These are phyloP conservation scores for Phialemoniopsis sp. DNA, from an alignment of 2,329 filamentous ascomycete genomes.

Conservation along the genomic window DNA sequence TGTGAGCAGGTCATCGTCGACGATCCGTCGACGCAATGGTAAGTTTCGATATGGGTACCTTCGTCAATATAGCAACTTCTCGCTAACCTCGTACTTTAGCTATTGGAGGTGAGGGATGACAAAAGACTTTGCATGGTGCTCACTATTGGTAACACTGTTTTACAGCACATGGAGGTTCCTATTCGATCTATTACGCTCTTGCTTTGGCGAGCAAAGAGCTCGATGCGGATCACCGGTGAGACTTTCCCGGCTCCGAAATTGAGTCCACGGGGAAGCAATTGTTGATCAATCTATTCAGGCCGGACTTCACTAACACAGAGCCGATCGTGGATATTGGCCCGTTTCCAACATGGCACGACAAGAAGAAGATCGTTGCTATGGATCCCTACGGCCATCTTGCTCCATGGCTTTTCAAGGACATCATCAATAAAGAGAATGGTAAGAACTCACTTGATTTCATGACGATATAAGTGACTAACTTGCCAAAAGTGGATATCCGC, in stretches of 20 bases:
- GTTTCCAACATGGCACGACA: constrained; percentile 84
- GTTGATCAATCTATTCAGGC: too few relatives aligned
- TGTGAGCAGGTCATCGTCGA: constrained; percentile 71
- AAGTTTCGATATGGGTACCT: constrained; percentile 21
- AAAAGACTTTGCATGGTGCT: constrained; percentile 10
- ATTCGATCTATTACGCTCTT: constrained; percentile 92
- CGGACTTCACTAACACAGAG: constrained; percentile 73
- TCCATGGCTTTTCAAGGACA: constrained; percentile 77
- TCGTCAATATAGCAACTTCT: constrained; percentile 1
- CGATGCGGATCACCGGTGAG: constrained; percentile 64
- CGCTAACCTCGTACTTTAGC: constrained; percentile 3
- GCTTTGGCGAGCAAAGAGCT: constrained; percentile 90
- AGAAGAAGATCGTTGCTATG: constrained; percentile 96
- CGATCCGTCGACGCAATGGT: constrained; percentile 80
- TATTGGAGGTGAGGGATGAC: constrained; percentile 9
- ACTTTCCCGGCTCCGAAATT: too few relatives aligned
- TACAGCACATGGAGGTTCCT: constrained; percentile 68
- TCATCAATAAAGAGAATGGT: constrained; percentile 71
- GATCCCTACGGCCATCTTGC: constrained; percentile 88
- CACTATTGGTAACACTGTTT: constrained; percentile 15
- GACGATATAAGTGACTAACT: constrained; percentile 5
- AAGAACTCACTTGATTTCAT: constrained; percentile 10
- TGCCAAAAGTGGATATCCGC: constrained; percentile 65
- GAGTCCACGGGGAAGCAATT: too few relatives aligned
- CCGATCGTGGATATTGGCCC: constrained; percentile 86